Evolutionary conservation across 495 filamentous ascomycete species (phyloP), one percentile per base, ranked within the genome.

Genomic region (Symbiotaphrina buchneri): DNA sequence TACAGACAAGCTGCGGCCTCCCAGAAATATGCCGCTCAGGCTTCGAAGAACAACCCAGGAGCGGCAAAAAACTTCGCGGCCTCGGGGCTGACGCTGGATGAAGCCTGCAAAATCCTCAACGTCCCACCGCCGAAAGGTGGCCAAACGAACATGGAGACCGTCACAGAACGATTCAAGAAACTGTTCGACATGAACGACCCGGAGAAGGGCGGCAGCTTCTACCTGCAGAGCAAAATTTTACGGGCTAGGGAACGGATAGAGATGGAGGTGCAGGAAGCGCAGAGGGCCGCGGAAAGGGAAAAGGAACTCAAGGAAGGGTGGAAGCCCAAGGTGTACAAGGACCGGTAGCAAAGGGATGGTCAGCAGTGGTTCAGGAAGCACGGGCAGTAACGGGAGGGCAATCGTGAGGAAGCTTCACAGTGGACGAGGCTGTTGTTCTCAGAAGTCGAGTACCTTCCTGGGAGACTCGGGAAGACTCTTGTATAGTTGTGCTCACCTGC

Each of bases 91-190:
- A 90, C 81, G 5, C 67, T 97, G 31, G 84, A 92, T 39, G 87
- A 97, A 55, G 90, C 87, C 6, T 94, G 83, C 67, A 83, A 82
- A 54, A 95, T 97, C 48, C 68, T 97, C 33, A 92, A 95, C 51
- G 82, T 95, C 39, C 80, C 83, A 53, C 80, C 83, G 27, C 79
- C 84, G 2, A 65, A 75, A 42, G 67, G 59, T 33, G 80, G 72
- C n/a, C 59, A 79, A 43, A 57, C 72, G 13, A 67, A 80, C 47
- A 55, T 79, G 51, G 80, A 90, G 38, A 51, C 65, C 21, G 64
- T 90, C 30, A 74, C 73, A 58, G 69, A 75, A 35, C 65, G 81
- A 26, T 97, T 94, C 63, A 95, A 95, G 67, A 72, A 71, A 38
- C 55, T 97, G 28, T 97, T 95, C 49, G 90, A 95, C 45, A 47